Evolutionary conservation across 306 rosid genomes (phyloP).

Genomic region (Albizia julibrissin): DNA sequence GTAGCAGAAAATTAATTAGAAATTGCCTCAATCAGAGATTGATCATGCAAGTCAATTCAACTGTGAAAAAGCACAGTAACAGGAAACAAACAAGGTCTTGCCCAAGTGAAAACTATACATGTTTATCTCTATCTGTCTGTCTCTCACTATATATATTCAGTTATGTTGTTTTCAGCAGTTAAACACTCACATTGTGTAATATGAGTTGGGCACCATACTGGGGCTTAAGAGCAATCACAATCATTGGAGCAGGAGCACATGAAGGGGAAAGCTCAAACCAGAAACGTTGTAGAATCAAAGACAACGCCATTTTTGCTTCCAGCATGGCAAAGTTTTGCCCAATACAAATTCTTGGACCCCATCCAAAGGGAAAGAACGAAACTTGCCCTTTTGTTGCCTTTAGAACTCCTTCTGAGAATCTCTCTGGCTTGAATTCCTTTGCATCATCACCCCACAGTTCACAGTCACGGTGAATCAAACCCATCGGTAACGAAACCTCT

Average conservation of each 20-base stretch:
- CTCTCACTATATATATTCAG: neutral
- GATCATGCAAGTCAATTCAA: neutral
- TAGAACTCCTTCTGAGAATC: conserved; percentile 35
- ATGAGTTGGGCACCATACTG: neutral
- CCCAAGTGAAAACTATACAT: neutral
- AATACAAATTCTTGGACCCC: conserved; percentile 33
- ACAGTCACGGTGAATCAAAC: conserved; percentile 23
- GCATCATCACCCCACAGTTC: conserved; percentile 37
- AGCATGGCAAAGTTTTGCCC: conserved; percentile 36
- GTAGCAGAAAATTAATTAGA: too few relatives aligned
- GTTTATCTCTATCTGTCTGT: neutral
- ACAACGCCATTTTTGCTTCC: conserved; percentile 45
- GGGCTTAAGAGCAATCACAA: neutral
- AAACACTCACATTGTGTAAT: neutral
- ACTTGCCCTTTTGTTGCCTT: conserved; percentile 30
- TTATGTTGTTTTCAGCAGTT: neutral
- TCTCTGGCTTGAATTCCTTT: conserved; percentile 30
- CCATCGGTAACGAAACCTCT: neutral
- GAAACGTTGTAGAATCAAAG: conserved; percentile 38
- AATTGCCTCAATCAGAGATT: neutral
- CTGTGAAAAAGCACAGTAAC: neutral
- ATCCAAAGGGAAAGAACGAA: conserved; percentile 29
- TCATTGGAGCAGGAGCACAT: conserved; percentile 29
- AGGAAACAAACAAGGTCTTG: neutral
- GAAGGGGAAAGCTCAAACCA: conserved; percentile 42